These are phyloP conservation scores for Erysimum cheiranthoides DNA, from an alignment of 345 rosid genomes.

Conservation along the genomic window DNA sequence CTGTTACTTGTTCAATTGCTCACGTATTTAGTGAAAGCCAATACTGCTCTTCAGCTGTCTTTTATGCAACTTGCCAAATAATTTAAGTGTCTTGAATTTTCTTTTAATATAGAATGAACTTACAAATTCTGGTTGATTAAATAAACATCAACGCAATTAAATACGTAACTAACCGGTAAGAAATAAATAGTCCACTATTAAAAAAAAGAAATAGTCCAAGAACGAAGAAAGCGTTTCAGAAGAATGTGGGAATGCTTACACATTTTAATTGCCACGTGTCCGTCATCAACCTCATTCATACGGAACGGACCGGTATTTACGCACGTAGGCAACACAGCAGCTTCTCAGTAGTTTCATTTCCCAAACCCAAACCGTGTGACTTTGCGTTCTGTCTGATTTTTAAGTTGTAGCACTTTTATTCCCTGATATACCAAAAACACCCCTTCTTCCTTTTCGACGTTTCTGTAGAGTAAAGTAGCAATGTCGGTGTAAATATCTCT, in stretches of 20 bases:
- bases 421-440: slow-evolving; percentile 23
- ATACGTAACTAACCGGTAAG: background rate
- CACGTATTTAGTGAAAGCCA: slow-evolving; percentile 11
- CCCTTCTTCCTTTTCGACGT: slow-evolving; percentile 19
- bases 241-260: slow-evolving; percentile 6
- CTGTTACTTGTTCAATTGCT: background rate
- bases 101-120: background rate
- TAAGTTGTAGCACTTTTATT: slow-evolving; percentile 1
- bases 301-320: background rate
- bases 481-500: slow-evolving; percentile 41
- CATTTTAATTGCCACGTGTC: slow-evolving; percentile 27
- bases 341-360: slow-evolving; percentile 5
- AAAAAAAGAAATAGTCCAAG: background rate
- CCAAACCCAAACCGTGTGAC: slow-evolving; percentile 17
- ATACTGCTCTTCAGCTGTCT: slow-evolving; percentile 26
- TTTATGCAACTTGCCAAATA: background rate
- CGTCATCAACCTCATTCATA: background rate
- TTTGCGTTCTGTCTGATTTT: slow-evolving; percentile 17
- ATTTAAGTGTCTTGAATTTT: background rate
- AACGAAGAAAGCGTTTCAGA: slow-evolving; percentile 10
- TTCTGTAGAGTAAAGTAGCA: slow-evolving; percentile 19
- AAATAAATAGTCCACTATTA: too few species aligned
- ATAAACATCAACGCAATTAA: background rate
- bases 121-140: background rate
- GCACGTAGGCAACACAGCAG: slow-evolving; percentile 20